phyloP scores from a whole-genome alignment of 257 asterid genomes.

The Plantago major region DNA sequence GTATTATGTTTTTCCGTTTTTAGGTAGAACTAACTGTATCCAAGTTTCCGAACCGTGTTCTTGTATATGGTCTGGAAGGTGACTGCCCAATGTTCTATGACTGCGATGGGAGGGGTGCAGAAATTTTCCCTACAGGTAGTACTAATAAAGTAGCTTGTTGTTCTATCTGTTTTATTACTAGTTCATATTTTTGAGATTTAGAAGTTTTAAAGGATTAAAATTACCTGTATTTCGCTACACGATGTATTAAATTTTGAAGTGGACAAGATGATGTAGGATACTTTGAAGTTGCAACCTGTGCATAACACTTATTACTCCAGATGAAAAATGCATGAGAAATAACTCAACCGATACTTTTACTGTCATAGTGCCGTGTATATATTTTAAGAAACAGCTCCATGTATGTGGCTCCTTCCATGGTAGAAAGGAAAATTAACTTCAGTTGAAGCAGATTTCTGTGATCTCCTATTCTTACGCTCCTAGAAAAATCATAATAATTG shows the following conservation, averaged over 20 bases:
- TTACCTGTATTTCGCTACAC: background rate
- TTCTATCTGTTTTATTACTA: slow-evolving; percentile 10
- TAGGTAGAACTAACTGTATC: slow-evolving; percentile 73
- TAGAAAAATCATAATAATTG: no score
- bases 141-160: slow-evolving; percentile 20
- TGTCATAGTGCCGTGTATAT: background rate
- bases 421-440: background rate
- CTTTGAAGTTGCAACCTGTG: background rate
- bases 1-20: slow-evolving; percentile 9
- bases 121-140: slow-evolving; percentile 81
- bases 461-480: no score
- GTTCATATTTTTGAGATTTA: background rate
- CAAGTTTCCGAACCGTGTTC: slow-evolving; percentile 83
- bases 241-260: slow-evolving; percentile 6
- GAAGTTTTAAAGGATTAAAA: background rate
- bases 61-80: slow-evolving; percentile 84
- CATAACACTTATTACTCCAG: background rate
- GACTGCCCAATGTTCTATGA: slow-evolving; percentile 81
- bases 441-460: no score
- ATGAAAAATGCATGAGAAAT: background rate
- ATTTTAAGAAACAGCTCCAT: background rate
- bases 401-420: background rate
- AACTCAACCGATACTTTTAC: background rate
- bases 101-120: slow-evolving; percentile 84
- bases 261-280: background rate